Percentiles rank a stretch among this genome's conserved stretches.
phyloP scores from a whole-genome alignment of 176 grass and related monocot species.

The Echinochloa phyllopogon region DNA sequence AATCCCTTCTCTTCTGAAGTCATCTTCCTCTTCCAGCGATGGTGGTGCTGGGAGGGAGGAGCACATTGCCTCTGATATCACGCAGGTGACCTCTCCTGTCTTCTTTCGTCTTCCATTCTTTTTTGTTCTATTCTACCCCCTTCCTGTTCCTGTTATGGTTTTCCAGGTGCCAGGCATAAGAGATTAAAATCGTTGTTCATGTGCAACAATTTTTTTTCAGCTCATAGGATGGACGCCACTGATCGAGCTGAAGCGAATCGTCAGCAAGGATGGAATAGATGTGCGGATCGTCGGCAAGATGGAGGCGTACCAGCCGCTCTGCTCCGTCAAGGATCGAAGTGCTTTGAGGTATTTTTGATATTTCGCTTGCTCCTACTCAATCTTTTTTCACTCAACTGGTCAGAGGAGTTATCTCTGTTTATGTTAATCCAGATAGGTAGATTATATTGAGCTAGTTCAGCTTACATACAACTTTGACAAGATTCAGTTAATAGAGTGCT shows the following conservation, averaged over 20 bases:
- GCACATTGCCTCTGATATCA: constrained; percentile 71
- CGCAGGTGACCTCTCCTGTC: constrained; percentile 30
- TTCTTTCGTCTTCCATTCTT: background rate
- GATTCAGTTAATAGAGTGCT: background rate
- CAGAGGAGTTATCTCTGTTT: background rate
- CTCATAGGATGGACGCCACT: constrained; percentile 87
- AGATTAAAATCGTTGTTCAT: background rate
- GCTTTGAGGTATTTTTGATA: constrained; percentile 63
- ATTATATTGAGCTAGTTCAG: background rate
- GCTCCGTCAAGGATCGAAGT: constrained; percentile 79
- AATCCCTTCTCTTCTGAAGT: constrained; percentile 51
- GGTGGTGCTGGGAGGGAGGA: constrained; percentile 26
- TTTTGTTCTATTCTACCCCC: too few relatives aligned
- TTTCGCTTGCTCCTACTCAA: background rate
- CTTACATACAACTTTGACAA: background rate
- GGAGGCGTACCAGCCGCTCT: constrained; percentile 78
- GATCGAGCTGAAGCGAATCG: constrained; percentile 68
- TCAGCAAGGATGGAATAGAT: constrained; percentile 57
- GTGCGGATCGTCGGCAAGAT: constrained; percentile 71
- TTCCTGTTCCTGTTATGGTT: background rate
- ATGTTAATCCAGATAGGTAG: background rate
- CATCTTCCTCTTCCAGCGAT: constrained; percentile 21
- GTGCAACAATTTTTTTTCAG: constrained; percentile 41
- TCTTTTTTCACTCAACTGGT: background rate
- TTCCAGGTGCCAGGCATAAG: background rate